A percentile compares a stretch with the other conserved stretches of the same genome.
Evolutionary conservation across 139 green algal species (phyloP).

Genomic region (Choricystis sp.): DNA sequence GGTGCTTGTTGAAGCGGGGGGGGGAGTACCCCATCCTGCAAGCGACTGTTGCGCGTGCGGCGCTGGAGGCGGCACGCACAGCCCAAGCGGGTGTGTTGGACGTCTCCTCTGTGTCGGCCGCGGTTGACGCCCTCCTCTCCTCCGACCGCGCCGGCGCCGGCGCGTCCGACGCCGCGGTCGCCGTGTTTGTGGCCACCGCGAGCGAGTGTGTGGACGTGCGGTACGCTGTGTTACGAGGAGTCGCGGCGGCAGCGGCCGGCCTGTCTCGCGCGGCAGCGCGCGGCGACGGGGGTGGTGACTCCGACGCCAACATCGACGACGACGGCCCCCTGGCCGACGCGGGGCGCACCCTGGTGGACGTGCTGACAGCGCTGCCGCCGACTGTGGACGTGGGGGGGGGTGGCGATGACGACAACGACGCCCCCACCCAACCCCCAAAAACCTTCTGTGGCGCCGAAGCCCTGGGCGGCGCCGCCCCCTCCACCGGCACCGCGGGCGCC

Average conservation of each 20-base stretch:
- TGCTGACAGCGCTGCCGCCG: conserved; percentile 9
- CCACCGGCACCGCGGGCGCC: conserved; percentile 25
- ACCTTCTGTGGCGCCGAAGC: conserved; percentile 54
- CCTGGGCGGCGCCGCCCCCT: conserved; percentile 19
- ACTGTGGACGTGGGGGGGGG: no score
- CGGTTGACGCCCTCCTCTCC: not conserved
- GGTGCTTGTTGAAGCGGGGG: not conserved
- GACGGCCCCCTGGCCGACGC: no score
- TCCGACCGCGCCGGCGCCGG: no score
- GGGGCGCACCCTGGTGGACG: conserved; percentile 8
- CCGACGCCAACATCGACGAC: no score
- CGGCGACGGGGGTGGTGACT: no score
- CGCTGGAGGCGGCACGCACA: not conserved
- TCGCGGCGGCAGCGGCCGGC: not conserved
- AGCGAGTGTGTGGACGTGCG: not conserved
- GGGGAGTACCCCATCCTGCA: not conserved
- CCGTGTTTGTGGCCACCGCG: not conserved
- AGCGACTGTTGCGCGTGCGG: not conserved
- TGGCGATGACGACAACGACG: not conserved
- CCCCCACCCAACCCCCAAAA: conserved; percentile 15
- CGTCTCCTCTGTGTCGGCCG: not conserved
- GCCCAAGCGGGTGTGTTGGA: not conserved
- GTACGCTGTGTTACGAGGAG: not conserved
- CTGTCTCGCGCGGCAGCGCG: not conserved
- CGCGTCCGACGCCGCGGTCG: not conserved